Base-by-base conservation (phyloP, 2,329 filamentous ascomycete genomes). In the Calonectria hawksworthii region DNA sequence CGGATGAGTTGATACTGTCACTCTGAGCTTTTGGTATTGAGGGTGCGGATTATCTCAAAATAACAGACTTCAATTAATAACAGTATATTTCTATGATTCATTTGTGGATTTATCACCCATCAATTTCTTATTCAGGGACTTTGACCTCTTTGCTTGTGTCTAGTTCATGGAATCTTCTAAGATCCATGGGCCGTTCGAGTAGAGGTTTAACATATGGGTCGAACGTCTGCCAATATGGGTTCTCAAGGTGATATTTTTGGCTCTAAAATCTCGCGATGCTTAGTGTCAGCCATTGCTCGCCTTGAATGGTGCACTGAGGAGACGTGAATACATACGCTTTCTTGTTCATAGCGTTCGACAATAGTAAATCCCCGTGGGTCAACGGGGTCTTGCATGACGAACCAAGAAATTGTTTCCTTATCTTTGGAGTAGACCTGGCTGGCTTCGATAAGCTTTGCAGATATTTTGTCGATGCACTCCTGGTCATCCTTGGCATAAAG, bases 211-310 rank as follows among this genome's bases (percentile, higher is more conserved):
- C 93, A 80, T 94, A 95, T 8, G 93, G 92, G 83, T 95, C 93
- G 80, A 95, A 95, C 0, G 93, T 94, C 87, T 94, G 90, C 92
- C 92, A 94, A 87, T 94, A 94, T 0, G 93, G 93, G 84, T 94
- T 94, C 81, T 90, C 89, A 23, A 93, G 87, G 81, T 93, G 91
- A 80, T 92, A 92, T 77, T 92, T 89, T 83, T 93, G 91, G 80
- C 87, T 89, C 86, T 89, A 77, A 68, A 54, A 10, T 36, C 16
- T 18, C 38, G 21, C 13, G 41, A 26, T 2, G 67, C 13, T 68
- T 4, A 16, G 41, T 44, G 51, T 78, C 50, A 79, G 72, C 26
- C 65, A 21, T 70, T 3, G 68, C 47, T 18, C 9, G 1, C 30
- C 6, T 14, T 8, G 2, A 16, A 21, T 23, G 23, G 30, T 4